Evolutionary conservation across 202 grass and related monocot species (phyloP).

Genomic region (Cymbopogon flexuosus): DNA sequence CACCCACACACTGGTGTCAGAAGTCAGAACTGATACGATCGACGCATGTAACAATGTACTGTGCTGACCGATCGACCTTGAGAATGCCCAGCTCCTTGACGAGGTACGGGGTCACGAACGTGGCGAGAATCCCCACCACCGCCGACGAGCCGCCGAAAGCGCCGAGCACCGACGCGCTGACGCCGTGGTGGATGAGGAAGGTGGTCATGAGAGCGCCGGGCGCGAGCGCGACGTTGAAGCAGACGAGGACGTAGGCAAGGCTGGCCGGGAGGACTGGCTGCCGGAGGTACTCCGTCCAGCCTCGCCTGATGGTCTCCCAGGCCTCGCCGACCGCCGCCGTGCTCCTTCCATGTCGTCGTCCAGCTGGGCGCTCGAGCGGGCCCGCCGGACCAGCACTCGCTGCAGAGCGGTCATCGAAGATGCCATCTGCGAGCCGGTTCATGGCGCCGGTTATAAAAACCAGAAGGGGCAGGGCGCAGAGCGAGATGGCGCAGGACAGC

Average conservation of each 20-base stretch:
- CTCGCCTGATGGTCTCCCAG: slow-evolving; percentile 24
- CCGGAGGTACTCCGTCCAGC: slow-evolving; percentile 47
- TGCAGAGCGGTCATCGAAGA: slow-evolving; percentile 27
- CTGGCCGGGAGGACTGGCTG: slow-evolving; percentile 61
- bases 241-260: slow-evolving; percentile 61
- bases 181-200: slow-evolving; percentile 47
- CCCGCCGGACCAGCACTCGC: neutral
- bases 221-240: slow-evolving; percentile 58
- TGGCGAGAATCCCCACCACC: slow-evolving; percentile 43
- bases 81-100: slow-evolving; percentile 53
- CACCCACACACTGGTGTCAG: no score
- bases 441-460: slow-evolving; percentile 27
- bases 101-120: slow-evolving; percentile 37
- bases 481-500: slow-evolving; percentile 42
- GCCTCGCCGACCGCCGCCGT: neutral
- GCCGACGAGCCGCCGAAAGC: slow-evolving; percentile 46
- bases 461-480: slow-evolving; percentile 40
- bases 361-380: neutral
- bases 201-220: slow-evolving; percentile 63
- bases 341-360: neutral
- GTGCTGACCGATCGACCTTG: slow-evolving; percentile 5
- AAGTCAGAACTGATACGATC: no score
- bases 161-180: slow-evolving; percentile 37
- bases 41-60: no score
- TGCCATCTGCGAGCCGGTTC: slow-evolving; percentile 30